A percentile compares a stretch with the other conserved stretches of the same genome.
Conservation (phyloP, 306 rosid species). For the Malus sylvestris region DNA sequence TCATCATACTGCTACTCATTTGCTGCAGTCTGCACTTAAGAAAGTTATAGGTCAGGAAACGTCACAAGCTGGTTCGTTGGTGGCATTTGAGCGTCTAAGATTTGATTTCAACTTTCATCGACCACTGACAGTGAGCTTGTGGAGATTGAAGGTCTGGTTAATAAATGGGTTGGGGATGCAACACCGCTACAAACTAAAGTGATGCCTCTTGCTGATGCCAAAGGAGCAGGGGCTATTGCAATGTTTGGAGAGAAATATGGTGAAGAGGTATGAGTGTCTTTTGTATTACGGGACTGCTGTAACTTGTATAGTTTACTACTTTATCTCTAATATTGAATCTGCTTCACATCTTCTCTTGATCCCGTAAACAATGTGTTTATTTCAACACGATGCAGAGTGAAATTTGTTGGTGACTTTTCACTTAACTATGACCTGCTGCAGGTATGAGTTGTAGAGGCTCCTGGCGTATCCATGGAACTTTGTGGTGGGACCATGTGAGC, state of each 20-base stretch:
- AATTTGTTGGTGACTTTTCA: not conserved
- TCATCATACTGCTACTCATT: constrained; percentile 97
- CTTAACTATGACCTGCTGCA: constrained; percentile 31
- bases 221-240: constrained; percentile 86
- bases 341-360: constrained; percentile 13
- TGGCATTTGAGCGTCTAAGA: constrained; percentile 87
- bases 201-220: constrained; percentile 82
- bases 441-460: constrained; percentile 98
- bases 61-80: constrained; percentile 97
- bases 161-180: constrained; percentile 75
- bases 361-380: not conserved
- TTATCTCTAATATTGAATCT: constrained; percentile 8
- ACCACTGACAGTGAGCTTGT: constrained; percentile 64
- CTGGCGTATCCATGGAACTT: constrained; percentile 95
- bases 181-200: constrained; percentile 72
- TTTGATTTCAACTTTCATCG: constrained; percentile 94
- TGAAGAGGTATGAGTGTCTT: constrained; percentile 58
- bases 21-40: constrained; percentile 90
- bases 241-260: constrained; percentile 98
- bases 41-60: constrained; percentile 78
- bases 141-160: constrained; percentile 67
- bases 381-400: not conserved
- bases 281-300: not conserved
- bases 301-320: not conserved
- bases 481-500: constrained; percentile 94